Conservation (phyloP, 2,329 filamentous ascomycete species). For the Remersonia thermophila region DNA sequence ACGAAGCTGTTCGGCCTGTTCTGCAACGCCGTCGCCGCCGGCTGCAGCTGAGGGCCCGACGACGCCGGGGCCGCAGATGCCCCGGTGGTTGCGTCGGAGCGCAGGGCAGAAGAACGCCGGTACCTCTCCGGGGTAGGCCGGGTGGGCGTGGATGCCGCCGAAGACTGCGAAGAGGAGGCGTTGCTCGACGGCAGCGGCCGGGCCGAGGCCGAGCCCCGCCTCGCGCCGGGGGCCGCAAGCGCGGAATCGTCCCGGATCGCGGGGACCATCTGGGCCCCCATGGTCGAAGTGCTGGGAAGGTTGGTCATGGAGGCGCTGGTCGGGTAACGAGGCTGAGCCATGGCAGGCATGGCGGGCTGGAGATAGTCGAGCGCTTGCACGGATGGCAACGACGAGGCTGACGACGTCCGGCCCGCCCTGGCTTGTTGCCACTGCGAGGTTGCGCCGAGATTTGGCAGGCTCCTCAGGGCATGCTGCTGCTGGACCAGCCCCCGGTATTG, state of each 20-base stretch:
- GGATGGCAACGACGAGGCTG: conserved; percentile 32
- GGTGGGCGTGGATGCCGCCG: conserved; percentile 41
- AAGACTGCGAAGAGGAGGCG: conserved; percentile 33
- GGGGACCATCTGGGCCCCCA: conserved; percentile 24
- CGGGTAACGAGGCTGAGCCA: conserved; percentile 20
- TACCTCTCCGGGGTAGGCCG: conserved; percentile 77
- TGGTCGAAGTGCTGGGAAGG: conserved; percentile 26
- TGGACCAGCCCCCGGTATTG: conserved; percentile 54
- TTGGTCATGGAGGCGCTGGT: conserved; percentile 29
- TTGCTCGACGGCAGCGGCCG: conserved; percentile 31
- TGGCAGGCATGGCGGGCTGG: conserved; percentile 16
- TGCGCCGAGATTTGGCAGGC: conserved; percentile 52
- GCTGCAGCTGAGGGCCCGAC: conserved; percentile 18
- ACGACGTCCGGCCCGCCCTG: conserved; percentile 34
- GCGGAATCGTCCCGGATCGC: conserved; percentile 42
- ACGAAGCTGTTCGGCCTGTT: conserved; percentile 43
- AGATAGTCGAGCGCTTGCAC: conserved; percentile 27
- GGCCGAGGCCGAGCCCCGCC: conserved; percentile 27
- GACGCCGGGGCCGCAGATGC: conserved; percentile 2
- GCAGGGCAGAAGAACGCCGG: conserved; percentile 49
- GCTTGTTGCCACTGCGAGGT: conserved; percentile 39
- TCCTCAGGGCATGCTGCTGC: conserved; percentile 45
- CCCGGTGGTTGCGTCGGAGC: conserved; percentile 36
- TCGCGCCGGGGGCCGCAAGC: conserved; percentile 31
- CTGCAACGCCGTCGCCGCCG: conserved; percentile 24